Evolutionary conservation across 2,329 filamentous ascomycete species (phyloP), one percentile per base, ranked within the genome.

Genomic region (Arthrobotrys megalospora): DNA sequence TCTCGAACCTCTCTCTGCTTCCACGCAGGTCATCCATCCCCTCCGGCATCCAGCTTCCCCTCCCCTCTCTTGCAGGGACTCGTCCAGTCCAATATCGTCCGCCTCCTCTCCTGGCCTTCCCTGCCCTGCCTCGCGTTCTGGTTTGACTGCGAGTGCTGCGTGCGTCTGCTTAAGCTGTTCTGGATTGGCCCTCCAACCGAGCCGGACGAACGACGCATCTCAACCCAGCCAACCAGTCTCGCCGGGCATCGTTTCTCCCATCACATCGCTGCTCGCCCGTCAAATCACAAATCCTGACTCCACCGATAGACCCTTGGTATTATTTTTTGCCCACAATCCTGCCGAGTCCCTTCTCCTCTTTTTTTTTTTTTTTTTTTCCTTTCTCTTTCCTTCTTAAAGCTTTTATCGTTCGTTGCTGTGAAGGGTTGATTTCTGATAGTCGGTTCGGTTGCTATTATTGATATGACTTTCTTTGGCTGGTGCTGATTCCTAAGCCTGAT

Each of bases 311-410:
- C 71, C 71, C 71, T 76, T 64, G 71, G 48, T 53, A 68, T 58
- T 70, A 32, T 62, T 52, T 71, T 71, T 71, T 62, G 66, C 73
- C 73, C 73, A 70, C 72, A 64, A 70, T 70, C 60, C 72, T 62
- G 60, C 19, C 60, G 34, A 28, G 12, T 60, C 19, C 67, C 32
- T 45, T 71, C 47, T 64, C 32, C 36, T 47, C 50, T 6, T 36
- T 14, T 47, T 41, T 38, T 48, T 53, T 66, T 45, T 32, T 11
- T n/a, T n/a, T 32, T 21, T n/a, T 34, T 43, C 34, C 24, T n/a
- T n/a, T n/a, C n/a, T n/a, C n/a, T n/a, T 67, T 53, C 38, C n/a
- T 19, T 34, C 12, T 43, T 14, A 62, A 21, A 34, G 63, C 3
- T 43, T 34, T 38, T 32, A 36, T 2, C n/a, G 55, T 55, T 14